Conservation (phyloP, 257 asterid genomes). For the Ilex aquifolium region DNA sequence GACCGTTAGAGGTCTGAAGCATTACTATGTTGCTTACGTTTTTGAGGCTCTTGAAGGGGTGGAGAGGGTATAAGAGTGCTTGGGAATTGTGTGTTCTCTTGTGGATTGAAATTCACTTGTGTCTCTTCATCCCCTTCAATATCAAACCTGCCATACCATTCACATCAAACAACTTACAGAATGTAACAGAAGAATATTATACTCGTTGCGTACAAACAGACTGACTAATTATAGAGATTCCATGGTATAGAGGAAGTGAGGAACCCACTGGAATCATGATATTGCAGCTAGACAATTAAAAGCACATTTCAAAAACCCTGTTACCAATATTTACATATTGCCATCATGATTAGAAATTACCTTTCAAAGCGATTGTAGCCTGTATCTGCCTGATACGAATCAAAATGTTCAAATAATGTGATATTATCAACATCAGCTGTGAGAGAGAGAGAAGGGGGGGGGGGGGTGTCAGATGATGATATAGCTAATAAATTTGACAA, state of each 20-base stretch:
- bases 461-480: constrained; percentile 1
- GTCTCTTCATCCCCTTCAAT: constrained; percentile 67
- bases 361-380: constrained; percentile 69
- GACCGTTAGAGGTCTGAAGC: not conserved
- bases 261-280: too few species aligned
- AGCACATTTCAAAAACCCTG: not conserved
- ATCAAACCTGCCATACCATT: constrained; percentile 60
- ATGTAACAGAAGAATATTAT: constrained; percentile 1
- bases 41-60: constrained; percentile 39
- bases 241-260: not conserved
- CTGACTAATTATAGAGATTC: not conserved
- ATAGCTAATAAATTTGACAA: not conserved
- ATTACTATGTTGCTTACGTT: constrained; percentile 32
- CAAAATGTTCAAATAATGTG: constrained; percentile 54
- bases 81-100: constrained; percentile 53
- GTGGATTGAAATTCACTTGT: constrained; percentile 44
- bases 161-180: constrained; percentile 13
- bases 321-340: too few species aligned
- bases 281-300: not conserved
- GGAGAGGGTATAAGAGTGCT: constrained; percentile 58
- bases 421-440: constrained; percentile 73
- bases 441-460: constrained; percentile 17
- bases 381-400: constrained; percentile 41
- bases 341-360: constrained; percentile 21
- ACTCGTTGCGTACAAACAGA: constrained; percentile 7